Evolutionary conservation across 345 rosid species (phyloP), one percentile per base, ranked within the genome.

Genomic region (Populus ilicifolia): DNA sequence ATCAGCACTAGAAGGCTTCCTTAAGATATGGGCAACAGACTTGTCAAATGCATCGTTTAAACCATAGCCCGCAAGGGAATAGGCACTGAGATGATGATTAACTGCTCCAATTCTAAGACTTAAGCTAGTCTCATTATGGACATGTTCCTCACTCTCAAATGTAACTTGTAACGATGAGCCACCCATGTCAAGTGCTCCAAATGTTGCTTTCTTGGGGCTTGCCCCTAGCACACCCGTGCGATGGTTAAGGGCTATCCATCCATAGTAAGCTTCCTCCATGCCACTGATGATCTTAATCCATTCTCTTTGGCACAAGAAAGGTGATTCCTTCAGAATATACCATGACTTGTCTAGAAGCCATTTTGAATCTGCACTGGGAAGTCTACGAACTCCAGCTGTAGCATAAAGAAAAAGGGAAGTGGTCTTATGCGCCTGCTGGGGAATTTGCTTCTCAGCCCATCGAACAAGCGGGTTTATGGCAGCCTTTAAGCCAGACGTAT

Each of bases 121-220:
- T 71, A 92, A 81, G 83, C 89, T 89, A 76, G 89, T 89, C 74
- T 83, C 85, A 44, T 88, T 90, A 75, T 71, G 92, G n/a, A 77
- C 77, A 20, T 76, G 85, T 63, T 86, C 88, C 82, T 86, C 88
- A 76, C 87, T 89, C 88, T 96, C 99, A 83, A 96, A 96, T 30
- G 99, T 96, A 72, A 96, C 97, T 85, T 96, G 99, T 84, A 96
- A 84, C n/a, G 99, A 96, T 16, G 98, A 96, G 41, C 99, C 99
- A 67, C 99, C 99, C 82, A 96, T 83, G 84, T 96, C 99, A 76
- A 96, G 98, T 50, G 99, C 90, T 77, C 99, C 99, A 85, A 91
- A 96, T 71, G 98, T 96, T 56, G 86, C 86, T 80, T 85, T 92
- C 79, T 89, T 92, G 20, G 93, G 97, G 56, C 67, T 44, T 29